Base-by-base conservation (phyloP, 2,329 filamentous ascomycete genomes). In the Ophiostoma novo-ulmi region DNA sequence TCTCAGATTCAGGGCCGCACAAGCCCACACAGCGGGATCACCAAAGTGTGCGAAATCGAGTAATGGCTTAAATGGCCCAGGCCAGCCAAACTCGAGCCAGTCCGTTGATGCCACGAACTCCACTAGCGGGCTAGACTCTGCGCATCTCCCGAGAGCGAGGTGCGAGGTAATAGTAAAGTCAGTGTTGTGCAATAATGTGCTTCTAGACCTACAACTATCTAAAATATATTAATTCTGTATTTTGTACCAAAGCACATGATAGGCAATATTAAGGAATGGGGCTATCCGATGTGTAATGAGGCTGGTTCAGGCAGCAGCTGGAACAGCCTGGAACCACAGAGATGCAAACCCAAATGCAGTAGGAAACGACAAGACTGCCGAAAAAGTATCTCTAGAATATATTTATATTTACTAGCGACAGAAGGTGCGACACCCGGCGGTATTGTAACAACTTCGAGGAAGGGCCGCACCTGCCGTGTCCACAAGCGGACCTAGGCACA, bases 91-190 rank as follows among this genome's bases (percentile, higher is more conserved):
- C 52, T 22, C n/a, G 10, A 58, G 52, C 52, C 17, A 48, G 22
- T 22, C 52, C n/a, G 52, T 26, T 22, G n/a, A 58, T 58, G 52
- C n/a, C 52, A 58, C 10, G 17, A 10, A 26, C 52, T 14, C 52
- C 52, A 58, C 52, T 58, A 22, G 13, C 52, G 52, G 52, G 52
- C 52, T 22, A 58, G 52, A 58, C 52, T 58, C 22, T 58, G 52
- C 52, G 52, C 52, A 58, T 58, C 52, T 58, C 52, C 52, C 52
- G 52, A 58, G 52, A 58, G n/a, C 52, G 52, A 58, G 52, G 52
- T 31, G 44, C 44, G 17, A 48, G 14, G 17, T 48, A 48, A 20
- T 20, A 20, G 17, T n/a, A 48, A 4, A 20, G 44, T 20, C 44
- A 48, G n/a, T 48, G 44, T 20, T 48, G 44, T 48, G 44, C 20